A percentile compares a stretch with the other conserved stretches of the same genome.
Evolutionary conservation across 148 eudicot genomes (phyloP).

Genomic region (Fagopyrum homotropicum): DNA sequence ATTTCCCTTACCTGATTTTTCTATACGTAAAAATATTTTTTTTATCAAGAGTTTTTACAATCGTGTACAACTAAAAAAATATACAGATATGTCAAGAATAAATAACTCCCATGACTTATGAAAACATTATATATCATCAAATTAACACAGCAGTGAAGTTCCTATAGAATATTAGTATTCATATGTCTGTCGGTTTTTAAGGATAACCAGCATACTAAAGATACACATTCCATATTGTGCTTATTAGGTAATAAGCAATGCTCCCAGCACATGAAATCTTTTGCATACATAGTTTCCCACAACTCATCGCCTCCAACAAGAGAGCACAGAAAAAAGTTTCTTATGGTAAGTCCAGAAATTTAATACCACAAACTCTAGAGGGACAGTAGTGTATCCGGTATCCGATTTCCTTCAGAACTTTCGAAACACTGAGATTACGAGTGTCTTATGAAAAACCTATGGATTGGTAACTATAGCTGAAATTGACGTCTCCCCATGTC

Average conservation of each 20-base stretch:
- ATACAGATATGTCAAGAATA: background rate
- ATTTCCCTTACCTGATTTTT: background rate
- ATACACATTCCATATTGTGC: background rate
- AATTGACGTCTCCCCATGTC: no score
- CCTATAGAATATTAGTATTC: background rate
- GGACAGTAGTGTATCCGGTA: no score
- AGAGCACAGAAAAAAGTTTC: background rate
- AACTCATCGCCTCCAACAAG: background rate
- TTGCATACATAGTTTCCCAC: background rate
- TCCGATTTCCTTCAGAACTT: no score
- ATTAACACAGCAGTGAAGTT: background rate
- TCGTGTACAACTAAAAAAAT: background rate
- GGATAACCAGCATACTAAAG: background rate
- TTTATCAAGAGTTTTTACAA: background rate
- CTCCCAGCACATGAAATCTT: background rate
- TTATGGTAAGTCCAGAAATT: background rate
- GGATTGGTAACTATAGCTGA: no score
- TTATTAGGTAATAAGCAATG: background rate
- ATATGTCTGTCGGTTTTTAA: background rate
- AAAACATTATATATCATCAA: background rate
- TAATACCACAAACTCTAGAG: no score
- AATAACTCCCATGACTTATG: background rate
- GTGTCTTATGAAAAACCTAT: no score
- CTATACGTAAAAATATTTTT: background rate
- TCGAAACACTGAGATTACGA: no score